phyloP scores from a whole-genome alignment of 2,329 filamentous ascomycete genomes.

The Epichloe sibirici region DNA sequence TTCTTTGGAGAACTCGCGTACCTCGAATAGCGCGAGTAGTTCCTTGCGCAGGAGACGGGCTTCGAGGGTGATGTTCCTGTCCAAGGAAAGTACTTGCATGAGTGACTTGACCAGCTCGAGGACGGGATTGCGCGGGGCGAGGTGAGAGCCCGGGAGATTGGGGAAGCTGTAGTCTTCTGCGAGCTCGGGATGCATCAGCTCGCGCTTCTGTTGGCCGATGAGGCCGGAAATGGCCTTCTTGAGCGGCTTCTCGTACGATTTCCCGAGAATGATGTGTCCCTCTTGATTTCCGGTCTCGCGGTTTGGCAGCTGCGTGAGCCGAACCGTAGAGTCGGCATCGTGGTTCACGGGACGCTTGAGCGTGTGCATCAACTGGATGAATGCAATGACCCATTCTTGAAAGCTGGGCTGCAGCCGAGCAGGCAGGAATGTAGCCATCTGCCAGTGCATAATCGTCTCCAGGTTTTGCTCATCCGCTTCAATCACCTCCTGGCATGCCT shows the following conservation, averaged over 20 bases:
- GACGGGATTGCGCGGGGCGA: conserved; percentile 48
- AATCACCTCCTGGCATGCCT: conserved; percentile 72
- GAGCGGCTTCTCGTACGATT: conserved; percentile 74
- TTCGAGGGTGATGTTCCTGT: conserved; percentile 82
- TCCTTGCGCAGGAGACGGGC: conserved; percentile 82
- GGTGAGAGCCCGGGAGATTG: conserved; percentile 58
- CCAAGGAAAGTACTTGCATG: conserved; percentile 83
- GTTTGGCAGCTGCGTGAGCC: conserved; percentile 44
- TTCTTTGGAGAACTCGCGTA: conserved; percentile 83
- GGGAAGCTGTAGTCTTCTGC: conserved; percentile 83
- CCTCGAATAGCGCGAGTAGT: conserved; percentile 77
- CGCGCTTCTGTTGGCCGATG: conserved; percentile 75
- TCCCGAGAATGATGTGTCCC: conserved; percentile 58
- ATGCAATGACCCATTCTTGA: conserved; percentile 86
- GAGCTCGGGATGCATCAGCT: conserved; percentile 80
- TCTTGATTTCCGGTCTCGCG: conserved; percentile 51
- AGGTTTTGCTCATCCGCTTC: conserved; percentile 62
- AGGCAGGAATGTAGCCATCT: conserved; percentile 83
- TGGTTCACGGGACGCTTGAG: conserved; percentile 57
- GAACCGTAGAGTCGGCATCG: conserved; percentile 38
- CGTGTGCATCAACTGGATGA: conserved; percentile 85
- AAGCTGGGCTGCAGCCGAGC: conserved; percentile 69
- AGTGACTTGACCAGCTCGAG: conserved; percentile 86
- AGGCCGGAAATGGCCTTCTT: conserved; percentile 78
- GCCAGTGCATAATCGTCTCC: conserved; percentile 97